Percentiles rank a stretch among this genome's conserved stretches.
Conservation (phyloP, 352 stramenopile species). For the Phytophthora constricta region DNA sequence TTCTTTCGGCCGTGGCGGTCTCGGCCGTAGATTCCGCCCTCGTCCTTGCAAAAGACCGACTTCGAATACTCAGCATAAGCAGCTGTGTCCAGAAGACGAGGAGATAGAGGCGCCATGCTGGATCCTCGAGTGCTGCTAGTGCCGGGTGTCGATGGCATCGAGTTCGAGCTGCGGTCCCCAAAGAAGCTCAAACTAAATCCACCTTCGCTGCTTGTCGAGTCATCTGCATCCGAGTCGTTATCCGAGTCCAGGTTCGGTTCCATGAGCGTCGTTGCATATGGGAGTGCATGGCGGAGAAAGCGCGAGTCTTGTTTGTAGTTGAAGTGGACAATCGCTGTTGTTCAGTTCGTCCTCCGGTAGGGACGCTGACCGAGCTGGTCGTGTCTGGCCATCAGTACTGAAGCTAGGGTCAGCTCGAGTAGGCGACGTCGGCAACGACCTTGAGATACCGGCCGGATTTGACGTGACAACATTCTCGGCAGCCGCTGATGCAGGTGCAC, state of each 20-base stretch:
- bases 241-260: constrained; percentile 36
- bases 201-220: constrained; percentile 51
- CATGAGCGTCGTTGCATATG: constrained; percentile 26
- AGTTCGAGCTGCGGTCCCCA: constrained; percentile 25
- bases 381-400: not conserved
- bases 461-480: constrained; percentile 13
- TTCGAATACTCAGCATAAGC: constrained; percentile 53
- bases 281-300: constrained; percentile 33
- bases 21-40: constrained; percentile 74
- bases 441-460: constrained; percentile 23
- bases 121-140: not conserved
- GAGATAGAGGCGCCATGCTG: constrained; percentile 47
- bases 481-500: constrained; percentile 21
- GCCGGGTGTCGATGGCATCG: constrained; percentile 30
- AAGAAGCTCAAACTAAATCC: constrained; percentile 29
- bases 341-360: constrained; percentile 12
- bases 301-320: constrained; percentile 26
- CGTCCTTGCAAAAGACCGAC: constrained; percentile 78
- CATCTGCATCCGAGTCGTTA: too few species aligned
- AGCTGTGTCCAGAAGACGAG: constrained; percentile 55
- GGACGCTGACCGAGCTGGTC: constrained; percentile 24
- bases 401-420: constrained; percentile 19
- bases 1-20: constrained; percentile 71
- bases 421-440: constrained; percentile 54
- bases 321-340: not conserved